A percentile compares a stretch with the other conserved stretches of the same genome.
Conservation (phyloP, 1,284 basidiomycete genomes). For the Schizophyllum commune region DNA sequence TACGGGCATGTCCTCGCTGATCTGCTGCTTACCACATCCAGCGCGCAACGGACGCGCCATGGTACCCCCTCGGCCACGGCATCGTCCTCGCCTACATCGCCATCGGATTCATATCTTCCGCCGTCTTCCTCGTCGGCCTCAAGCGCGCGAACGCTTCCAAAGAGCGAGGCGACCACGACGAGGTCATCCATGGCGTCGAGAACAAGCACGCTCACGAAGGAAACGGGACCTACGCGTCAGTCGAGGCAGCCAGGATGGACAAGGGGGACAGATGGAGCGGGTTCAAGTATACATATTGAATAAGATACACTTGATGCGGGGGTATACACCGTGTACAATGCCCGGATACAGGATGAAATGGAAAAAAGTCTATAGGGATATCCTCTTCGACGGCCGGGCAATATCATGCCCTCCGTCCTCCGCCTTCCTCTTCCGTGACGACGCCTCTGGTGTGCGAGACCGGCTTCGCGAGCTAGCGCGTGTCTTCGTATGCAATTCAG, state of each 20-base stretch:
- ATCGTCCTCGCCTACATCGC: slow-evolving; percentile 59
- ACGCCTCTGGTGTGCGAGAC: not conserved
- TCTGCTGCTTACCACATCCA: not conserved
- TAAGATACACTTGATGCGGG: not conserved
- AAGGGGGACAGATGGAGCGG: slow-evolving; percentile 56
- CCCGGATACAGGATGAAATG: not conserved
- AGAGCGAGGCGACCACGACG: slow-evolving; percentile 58
- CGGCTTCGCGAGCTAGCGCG: not conserved
- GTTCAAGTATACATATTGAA: slow-evolving; percentile 42
- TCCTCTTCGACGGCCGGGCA: not conserved
- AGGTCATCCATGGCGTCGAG: slow-evolving; percentile 44
- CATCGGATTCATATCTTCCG: slow-evolving; percentile 50
- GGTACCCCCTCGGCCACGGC: slow-evolving; percentile 55
- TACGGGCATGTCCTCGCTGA: not conserved
- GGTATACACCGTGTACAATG: not conserved
- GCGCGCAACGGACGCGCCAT: slow-evolving; percentile 52
- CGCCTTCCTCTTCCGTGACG: not conserved
- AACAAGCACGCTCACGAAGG: slow-evolving; percentile 28
- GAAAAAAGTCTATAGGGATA: not conserved
- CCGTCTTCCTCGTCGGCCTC: slow-evolving; percentile 38
- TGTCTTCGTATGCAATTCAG: slow-evolving; percentile 35
- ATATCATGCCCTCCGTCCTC: not conserved
- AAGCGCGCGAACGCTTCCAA: slow-evolving; percentile 53
- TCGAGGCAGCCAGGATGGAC: slow-evolving; percentile 41
- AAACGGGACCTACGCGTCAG: slow-evolving; percentile 38